phyloP scores from a whole-genome alignment of 805 yeast genomes.

The Ogataea zsoltii region DNA sequence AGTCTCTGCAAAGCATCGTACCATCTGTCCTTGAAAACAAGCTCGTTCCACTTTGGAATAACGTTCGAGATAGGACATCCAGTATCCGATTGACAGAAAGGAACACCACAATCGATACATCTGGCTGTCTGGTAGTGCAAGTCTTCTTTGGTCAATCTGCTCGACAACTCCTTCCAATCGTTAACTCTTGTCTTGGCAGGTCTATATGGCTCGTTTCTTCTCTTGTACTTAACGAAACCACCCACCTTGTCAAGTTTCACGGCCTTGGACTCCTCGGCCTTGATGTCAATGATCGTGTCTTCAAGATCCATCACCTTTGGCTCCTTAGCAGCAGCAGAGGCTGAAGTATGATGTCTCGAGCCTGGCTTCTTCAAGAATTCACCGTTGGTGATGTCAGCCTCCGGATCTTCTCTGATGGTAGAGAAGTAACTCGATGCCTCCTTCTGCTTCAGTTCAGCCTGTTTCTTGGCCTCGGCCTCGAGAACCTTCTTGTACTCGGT shows the following conservation, averaged over 20 bases:
- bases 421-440: slow-evolving; percentile 67
- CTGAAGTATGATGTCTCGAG: slow-evolving; percentile 28
- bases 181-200: slow-evolving; percentile 69
- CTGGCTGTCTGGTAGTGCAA: slow-evolving; percentile 91
- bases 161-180: slow-evolving; percentile 92
- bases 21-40: slow-evolving; percentile 95
- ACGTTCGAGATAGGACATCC: slow-evolving; percentile 98
- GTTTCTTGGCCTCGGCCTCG: slow-evolving; percentile 68
- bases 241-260: slow-evolving; percentile 73
- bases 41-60: slow-evolving; percentile 97
- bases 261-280: slow-evolving; percentile 62
- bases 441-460: slow-evolving; percentile 63
- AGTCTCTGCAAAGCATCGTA: slow-evolving; percentile 87
- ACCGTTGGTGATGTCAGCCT: slow-evolving; percentile 85
- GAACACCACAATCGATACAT: slow-evolving; percentile 99
- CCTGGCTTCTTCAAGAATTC: slow-evolving; percentile 68
- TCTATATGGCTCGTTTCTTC: slow-evolving; percentile 86
- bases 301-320: slow-evolving; percentile 89
- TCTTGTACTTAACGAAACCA: slow-evolving; percentile 93
- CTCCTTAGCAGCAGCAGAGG: slow-evolving; percentile 45
- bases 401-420: slow-evolving; percentile 78
- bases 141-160: slow-evolving; percentile 80
- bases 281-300: slow-evolving; percentile 76
- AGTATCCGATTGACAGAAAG: slow-evolving; percentile 96
- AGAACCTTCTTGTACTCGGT: slow-evolving; percentile 87